A percentile compares a stretch with the other conserved stretches of the same genome.
Conservation (phyloP, 768 basidiomycete genomes). For the Austroboletus festivus region DNA sequence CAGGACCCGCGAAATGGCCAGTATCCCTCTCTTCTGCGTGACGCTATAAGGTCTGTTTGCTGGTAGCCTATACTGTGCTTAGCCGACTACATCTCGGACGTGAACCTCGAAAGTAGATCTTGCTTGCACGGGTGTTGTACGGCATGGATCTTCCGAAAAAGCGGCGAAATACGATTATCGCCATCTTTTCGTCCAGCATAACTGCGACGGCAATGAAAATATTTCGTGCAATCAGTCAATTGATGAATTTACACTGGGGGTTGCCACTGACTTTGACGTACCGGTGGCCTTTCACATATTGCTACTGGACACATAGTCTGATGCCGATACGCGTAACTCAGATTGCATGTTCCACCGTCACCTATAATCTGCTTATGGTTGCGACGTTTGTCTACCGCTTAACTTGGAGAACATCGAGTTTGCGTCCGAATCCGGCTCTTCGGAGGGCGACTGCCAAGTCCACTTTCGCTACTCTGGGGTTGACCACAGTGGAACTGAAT, state of each 20-base stretch:
- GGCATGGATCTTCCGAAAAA: slow-evolving; percentile 11
- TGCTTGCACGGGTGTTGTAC: slow-evolving; percentile 11
- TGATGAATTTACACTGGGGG: background rate
- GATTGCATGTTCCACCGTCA: slow-evolving; percentile 16
- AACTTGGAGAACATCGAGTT: background rate
- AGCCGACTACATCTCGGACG: slow-evolving; percentile 25
- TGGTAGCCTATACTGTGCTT: too few relatives aligned
- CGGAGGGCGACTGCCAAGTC: slow-evolving; percentile 12
- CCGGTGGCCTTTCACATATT: background rate
- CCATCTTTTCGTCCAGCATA: slow-evolving; percentile 10
- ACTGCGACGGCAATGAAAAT: slow-evolving; percentile 10
- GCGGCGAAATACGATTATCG: slow-evolving; percentile 14
- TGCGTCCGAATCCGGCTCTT: background rate
- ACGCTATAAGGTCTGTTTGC: too few relatives aligned
- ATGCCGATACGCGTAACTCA: slow-evolving; percentile 1
- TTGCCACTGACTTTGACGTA: slow-evolving; percentile 18
- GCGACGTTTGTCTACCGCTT: slow-evolving; percentile 17
- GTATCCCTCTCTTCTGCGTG: too few relatives aligned
- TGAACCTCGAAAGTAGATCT: slow-evolving; percentile 10
- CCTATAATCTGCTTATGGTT: slow-evolving; percentile 21
- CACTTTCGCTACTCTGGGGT: background rate
- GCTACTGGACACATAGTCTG: slow-evolving; percentile 1
- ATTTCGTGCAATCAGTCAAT: slow-evolving; percentile 15
- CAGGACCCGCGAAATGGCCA: too few relatives aligned
- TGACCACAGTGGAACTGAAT: slow-evolving; percentile 17